Percentiles rank a stretch among this genome's conserved stretches.
phyloP scores from a whole-genome alignment of 2,329 filamentous ascomycete genomes.

The Penicillium sp. region DNA sequence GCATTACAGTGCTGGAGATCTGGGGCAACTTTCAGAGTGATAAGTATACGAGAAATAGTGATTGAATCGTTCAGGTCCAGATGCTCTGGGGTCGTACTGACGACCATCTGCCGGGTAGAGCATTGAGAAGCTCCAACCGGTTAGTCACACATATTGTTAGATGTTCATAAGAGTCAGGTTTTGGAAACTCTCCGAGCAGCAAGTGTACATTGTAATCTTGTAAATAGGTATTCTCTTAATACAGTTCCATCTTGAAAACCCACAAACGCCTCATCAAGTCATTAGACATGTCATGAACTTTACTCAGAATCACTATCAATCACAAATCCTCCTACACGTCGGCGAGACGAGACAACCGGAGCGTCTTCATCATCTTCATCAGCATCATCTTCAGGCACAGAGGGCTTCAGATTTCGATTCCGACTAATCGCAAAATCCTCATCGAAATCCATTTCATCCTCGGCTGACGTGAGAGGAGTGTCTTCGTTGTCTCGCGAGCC shows the following conservation, averaged over 20 bases:
- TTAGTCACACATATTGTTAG: too few relatives aligned
- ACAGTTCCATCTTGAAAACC: constrained; percentile 9
- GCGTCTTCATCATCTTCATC: constrained; percentile 36
- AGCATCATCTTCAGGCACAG: constrained; percentile 7
- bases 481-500: constrained; percentile 18
- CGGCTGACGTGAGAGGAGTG: constrained; percentile 28
- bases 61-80: too few relatives aligned
- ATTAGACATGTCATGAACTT: constrained; percentile 17
- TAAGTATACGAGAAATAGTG: too few relatives aligned
- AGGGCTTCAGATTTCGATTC: constrained; percentile 19
- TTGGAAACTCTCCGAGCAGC: neutral
- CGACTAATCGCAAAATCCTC: constrained; percentile 36
- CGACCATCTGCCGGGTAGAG: too few relatives aligned
- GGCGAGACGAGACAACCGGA: constrained; percentile 32
- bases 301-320: constrained; percentile 47
- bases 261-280: constrained; percentile 31
- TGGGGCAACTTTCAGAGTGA: too few relatives aligned
- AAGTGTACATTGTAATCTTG: neutral
- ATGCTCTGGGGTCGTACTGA: too few relatives aligned
- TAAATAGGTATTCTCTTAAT: neutral
- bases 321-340: constrained; percentile 42
- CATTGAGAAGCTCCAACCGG: too few relatives aligned
- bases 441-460: constrained; percentile 35
- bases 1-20: too few relatives aligned
- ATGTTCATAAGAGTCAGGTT: neutral